Evolutionary conservation across 2,329 filamentous ascomycete genomes (phyloP).

Genomic region (Fusarium annulatum): DNA sequence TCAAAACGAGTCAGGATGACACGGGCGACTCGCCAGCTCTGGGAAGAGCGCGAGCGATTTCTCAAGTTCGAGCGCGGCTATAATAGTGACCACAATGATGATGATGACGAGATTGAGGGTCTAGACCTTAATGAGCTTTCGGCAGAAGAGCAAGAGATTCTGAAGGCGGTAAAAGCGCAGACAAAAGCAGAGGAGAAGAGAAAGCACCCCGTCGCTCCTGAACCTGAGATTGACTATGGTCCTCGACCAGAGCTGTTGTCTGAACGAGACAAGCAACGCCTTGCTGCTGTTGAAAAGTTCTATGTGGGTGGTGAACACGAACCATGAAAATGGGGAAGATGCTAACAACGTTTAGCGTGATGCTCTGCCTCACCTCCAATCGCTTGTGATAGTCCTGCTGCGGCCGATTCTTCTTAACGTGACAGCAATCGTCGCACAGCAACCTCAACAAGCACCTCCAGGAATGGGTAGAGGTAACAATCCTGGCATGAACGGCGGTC

Average conservation of each 20-base stretch:
- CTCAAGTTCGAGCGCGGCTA: conserved; percentile 94
- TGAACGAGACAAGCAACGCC: conserved; percentile 69
- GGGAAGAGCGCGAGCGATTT: conserved; percentile 92
- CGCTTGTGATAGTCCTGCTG: conserved; percentile 89
- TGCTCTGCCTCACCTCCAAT: conserved; percentile 87
- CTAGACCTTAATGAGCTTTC: conserved; percentile 60
- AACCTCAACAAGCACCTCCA: conserved; percentile 60
- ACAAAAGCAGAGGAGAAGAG: conserved; percentile 47
- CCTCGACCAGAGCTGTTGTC: conserved; percentile 60
- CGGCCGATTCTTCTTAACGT: conserved; percentile 90
- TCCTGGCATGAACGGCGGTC: conserved; percentile 55
- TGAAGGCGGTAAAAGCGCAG: conserved; percentile 54
- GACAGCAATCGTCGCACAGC: conserved; percentile 79
- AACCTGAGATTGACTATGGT: conserved; percentile 56
- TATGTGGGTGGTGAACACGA: conserved; percentile 72
- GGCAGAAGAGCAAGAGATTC: conserved; percentile 53
- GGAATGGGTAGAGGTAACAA: conserved; percentile 55
- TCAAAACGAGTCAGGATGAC: conserved; percentile 91
- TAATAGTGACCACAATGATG: conserved; percentile 64
- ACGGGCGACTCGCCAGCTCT: conserved; percentile 89
- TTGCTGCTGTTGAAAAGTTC: conserved; percentile 81
- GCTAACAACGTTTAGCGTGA: conserved; percentile 64
- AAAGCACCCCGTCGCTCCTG: conserved; percentile 26
- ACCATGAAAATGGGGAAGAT: background rate
- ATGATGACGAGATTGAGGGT: conserved; percentile 59